Evolutionary conservation across 2,329 filamentous ascomycete species (phyloP), one percentile per base, ranked within the genome.

Genomic region (Cytospora leucostoma): DNA sequence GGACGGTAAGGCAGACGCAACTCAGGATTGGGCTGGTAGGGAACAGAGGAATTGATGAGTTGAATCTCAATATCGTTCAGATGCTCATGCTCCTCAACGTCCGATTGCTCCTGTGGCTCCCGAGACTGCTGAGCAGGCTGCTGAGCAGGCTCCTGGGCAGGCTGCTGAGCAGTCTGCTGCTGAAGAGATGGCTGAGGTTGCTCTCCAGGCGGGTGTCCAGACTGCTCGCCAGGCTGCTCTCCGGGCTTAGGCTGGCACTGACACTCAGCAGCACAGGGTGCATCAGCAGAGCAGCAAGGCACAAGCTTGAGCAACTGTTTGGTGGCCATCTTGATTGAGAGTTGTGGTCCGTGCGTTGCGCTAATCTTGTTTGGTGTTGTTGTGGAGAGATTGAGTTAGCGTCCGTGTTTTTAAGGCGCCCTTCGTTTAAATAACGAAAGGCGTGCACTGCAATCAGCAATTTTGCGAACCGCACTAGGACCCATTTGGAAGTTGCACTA

Each of bases 311-410:
- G 44, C 44, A 47, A 8, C n/a, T 47, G 8, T 21, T 21, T 47
- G 44, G n/a, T 4, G 13, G 44, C 44, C 44, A 47, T 47, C 27
- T 27, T 27, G 27, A 27, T n/a, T n/a, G n/a, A n/a, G n/a, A 27
- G 17, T 21, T 21, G 44, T 47, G 44, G 21, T 21, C 44, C 44
- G 44, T 47, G 44, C 44, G n/a, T 12, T 47, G 7, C 44, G 44
- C 44, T 47, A 47, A 47, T n/a, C 44, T 21, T 47, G 5, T 47
- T 47, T 47, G 44, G 44, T 47, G n/a, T 47, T 47, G n/a, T 47
- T 8, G 44, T 47, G n/a, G n/a, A 7, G n/a, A 21, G n/a, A 21
- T 19, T 6, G 44, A 19, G 44, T 7, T 21, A 4, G 12, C 1
- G n/a, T 3, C 7, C 7, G 44, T 47, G n/a, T 47, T 7, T 21